Percentiles rank a stretch among this genome's conserved stretches.
phyloP scores from a whole-genome alignment of 192 early-diverging fungal genomes.

The Coemansia sp. region DNA sequence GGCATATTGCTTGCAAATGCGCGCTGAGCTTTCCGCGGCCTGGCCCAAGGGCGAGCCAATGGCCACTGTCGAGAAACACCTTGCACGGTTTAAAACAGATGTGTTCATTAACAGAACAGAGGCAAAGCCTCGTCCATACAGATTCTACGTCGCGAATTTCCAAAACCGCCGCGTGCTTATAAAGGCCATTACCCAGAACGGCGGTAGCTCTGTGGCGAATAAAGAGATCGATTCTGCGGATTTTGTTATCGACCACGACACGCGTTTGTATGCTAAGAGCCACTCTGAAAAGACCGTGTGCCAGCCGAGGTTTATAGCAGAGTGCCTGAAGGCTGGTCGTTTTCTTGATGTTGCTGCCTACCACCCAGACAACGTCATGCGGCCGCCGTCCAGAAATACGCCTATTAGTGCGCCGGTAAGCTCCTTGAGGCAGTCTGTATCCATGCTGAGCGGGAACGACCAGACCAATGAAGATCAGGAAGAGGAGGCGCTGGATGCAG shows the following conservation, averaged over 20 bases:
- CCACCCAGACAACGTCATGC: background rate
- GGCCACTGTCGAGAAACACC: too few species aligned
- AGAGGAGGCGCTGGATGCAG: conserved; percentile 26
- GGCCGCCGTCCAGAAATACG: background rate
- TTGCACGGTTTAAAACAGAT: background rate
- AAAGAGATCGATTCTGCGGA: conserved; percentile 8
- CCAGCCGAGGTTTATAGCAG: conserved; percentile 17
- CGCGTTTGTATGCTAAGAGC: background rate
- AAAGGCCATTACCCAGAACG: conserved; percentile 6
- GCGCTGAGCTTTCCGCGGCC: background rate
- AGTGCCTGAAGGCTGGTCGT: conserved; percentile 13
- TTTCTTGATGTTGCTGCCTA: background rate
- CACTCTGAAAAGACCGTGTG: conserved; percentile 3
- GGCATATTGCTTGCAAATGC: background rate
- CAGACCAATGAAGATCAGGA: conserved; percentile 1
- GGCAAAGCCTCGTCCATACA: background rate
- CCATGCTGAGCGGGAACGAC: background rate
- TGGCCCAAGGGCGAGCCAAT: background rate
- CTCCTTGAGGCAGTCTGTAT: background rate
- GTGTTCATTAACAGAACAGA: conserved; percentile 4
- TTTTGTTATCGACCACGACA: conserved; percentile 17
- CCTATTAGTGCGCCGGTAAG: background rate
- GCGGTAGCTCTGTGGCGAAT: background rate
- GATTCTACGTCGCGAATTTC: background rate
- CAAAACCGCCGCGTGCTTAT: background rate